Evolutionary conservation across 2,329 filamentous ascomycete species (phyloP).

Genomic region (Capronia coronata): DNA sequence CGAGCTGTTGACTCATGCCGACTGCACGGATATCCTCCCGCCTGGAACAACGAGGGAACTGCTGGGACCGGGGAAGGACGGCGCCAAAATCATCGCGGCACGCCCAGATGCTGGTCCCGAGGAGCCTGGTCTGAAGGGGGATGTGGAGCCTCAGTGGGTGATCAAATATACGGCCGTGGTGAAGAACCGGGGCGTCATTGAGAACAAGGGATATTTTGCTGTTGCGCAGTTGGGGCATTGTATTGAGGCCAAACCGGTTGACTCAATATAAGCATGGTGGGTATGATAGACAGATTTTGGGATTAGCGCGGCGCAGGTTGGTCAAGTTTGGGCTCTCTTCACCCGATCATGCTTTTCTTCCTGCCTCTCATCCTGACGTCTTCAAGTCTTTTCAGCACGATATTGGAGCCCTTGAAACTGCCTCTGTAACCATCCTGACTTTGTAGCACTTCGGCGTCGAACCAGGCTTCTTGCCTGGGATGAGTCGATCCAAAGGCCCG

Average conservation of each 20-base stretch:
- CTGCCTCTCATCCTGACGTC: constrained; percentile 89
- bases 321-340: constrained; percentile 21
- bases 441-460: constrained; percentile 58
- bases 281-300: constrained; percentile 1
- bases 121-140: constrained; percentile 59
- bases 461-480: constrained; percentile 72
- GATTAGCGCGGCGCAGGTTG: constrained; percentile 22
- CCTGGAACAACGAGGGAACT: constrained; percentile 77
- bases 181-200: constrained; percentile 86
- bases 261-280: constrained; percentile 3
- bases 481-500: constrained; percentile 92
- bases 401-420: constrained; percentile 66
- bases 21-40: constrained; percentile 86
- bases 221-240: constrained; percentile 61
- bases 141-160: constrained; percentile 86
- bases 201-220: constrained; percentile 97
- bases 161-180: constrained; percentile 96
- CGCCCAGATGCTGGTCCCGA: constrained; percentile 40
- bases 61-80: constrained; percentile 63
- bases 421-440: constrained; percentile 57
- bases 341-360: constrained; percentile 96
- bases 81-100: constrained; percentile 68
- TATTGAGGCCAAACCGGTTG: constrained; percentile 29
- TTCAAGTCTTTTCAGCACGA: constrained; percentile 74
- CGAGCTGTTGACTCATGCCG: constrained; percentile 86